A percentile compares a stretch with the other conserved stretches of the same genome.
Evolutionary conservation across 352 stramenopile species (phyloP).

Genomic region (Globisporangium emineosum): DNA sequence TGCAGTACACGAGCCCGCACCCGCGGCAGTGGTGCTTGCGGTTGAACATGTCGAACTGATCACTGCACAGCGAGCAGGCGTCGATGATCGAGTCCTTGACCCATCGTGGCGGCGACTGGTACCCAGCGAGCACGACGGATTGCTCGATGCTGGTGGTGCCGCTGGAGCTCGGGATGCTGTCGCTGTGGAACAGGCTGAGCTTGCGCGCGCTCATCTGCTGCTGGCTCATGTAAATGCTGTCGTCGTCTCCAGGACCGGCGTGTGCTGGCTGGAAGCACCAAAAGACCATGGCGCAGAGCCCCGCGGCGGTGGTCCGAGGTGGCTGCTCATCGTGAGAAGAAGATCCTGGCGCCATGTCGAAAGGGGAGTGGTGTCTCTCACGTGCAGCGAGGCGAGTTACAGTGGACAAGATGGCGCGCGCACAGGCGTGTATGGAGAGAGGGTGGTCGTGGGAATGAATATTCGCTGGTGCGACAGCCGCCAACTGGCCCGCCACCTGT

Average conservation of each 20-base stretch:
- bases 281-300: constrained; percentile 42
- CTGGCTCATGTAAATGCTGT: constrained; percentile 39
- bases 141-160: constrained; percentile 6
- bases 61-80: constrained; percentile 43
- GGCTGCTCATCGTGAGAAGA: background rate
- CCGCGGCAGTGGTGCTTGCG: constrained; percentile 67
- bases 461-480: constrained; percentile 1
- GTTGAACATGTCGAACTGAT: constrained; percentile 58
- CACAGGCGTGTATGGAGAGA: background rate
- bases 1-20: constrained; percentile 63
- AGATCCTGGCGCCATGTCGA: background rate
- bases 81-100: constrained; percentile 53
- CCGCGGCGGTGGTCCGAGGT: constrained; percentile 12
- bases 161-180: background rate
- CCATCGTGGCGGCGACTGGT: constrained; percentile 54
- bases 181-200: constrained; percentile 15
- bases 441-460: background rate
- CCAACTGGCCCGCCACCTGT: constrained; percentile 10
- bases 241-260: constrained; percentile 22
- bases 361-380: background rate
- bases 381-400: too few species aligned
- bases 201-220: constrained; percentile 19
- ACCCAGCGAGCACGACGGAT: constrained; percentile 28
- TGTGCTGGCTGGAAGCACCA: constrained; percentile 59
- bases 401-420: too few species aligned